Evolutionary conservation across 495 filamentous ascomycete genomes (phyloP).

Genomic region (Mytilinidion resinicola): DNA sequence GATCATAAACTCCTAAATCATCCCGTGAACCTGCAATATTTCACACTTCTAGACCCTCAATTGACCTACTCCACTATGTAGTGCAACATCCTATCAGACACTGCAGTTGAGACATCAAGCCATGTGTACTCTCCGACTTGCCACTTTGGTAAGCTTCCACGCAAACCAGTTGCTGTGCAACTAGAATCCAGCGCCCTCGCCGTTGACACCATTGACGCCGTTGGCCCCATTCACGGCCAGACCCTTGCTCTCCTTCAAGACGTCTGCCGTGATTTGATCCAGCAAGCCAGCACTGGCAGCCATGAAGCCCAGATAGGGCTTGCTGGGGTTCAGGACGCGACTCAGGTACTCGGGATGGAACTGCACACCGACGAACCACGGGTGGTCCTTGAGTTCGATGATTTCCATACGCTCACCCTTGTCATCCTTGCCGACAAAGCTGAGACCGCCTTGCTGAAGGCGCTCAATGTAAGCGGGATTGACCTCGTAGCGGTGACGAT

Average conservation of each 20-base stretch:
- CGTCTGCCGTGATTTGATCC: conserved; percentile 18
- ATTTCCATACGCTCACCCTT: conserved; percentile 84
- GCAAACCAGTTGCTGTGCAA: too few species aligned
- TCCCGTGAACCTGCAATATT: too few species aligned
- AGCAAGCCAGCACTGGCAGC: conserved; percentile 51
- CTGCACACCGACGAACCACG: conserved; percentile 86
- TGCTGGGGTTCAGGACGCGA: conserved; percentile 65
- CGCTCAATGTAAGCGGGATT: conserved; percentile 59
- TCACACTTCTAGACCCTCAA: too few species aligned
- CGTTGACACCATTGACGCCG: conserved; percentile 7
- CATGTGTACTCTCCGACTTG: too few species aligned
- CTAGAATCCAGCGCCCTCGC: not conserved
- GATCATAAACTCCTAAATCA: too few species aligned
- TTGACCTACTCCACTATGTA: too few species aligned
- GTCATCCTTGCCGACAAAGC: conserved; percentile 75
- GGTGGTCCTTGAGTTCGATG: conserved; percentile 81
- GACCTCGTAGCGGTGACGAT: conserved; percentile 71
- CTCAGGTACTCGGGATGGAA: conserved; percentile 81
- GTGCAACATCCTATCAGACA: too few species aligned
- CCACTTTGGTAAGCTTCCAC: too few species aligned
- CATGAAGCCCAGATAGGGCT: conserved; percentile 80
- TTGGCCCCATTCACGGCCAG: conserved; percentile 14
- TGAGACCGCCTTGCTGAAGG: conserved; percentile 52
- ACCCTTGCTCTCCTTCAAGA: conserved; percentile 1
- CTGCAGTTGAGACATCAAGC: too few species aligned